phyloP scores from a whole-genome alignment of 2,329 filamentous ascomycete genomes.

The Paraconiothyrium sp. region DNA sequence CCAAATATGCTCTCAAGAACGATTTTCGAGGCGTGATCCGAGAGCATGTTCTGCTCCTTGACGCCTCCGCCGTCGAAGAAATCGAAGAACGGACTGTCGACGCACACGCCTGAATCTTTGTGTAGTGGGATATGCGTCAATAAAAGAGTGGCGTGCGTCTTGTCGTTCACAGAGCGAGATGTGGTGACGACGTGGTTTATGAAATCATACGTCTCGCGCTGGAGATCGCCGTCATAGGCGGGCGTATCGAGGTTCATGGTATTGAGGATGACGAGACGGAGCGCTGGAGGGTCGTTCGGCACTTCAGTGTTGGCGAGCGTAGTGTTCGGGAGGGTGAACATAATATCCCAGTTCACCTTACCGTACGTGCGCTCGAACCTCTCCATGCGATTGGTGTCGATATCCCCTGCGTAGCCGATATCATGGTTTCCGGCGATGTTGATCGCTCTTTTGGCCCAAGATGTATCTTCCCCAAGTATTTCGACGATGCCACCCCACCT shows the following conservation, averaged over 20 bases:
- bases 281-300: conserved; percentile 63
- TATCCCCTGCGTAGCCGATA: conserved; percentile 93
- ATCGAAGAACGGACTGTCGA: conserved; percentile 83
- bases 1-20: conserved; percentile 88
- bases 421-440: conserved; percentile 96
- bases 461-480: conserved; percentile 55
- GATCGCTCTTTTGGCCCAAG: conserved; percentile 81
- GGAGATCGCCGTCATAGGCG: conserved; percentile 71
- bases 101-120: conserved; percentile 83
- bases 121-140: conserved; percentile 92
- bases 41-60: conserved; percentile 91
- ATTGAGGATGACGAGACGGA: conserved; percentile 88
- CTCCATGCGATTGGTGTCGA: conserved; percentile 76
- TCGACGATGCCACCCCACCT: conserved; percentile 45
- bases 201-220: conserved; percentile 80
- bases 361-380: conserved; percentile 89
- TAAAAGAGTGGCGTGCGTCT: conserved; percentile 79
- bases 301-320: background rate
- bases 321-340: conserved; percentile 60
- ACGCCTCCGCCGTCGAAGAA: conserved; percentile 78
- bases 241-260: conserved; percentile 93
- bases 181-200: conserved; percentile 73
- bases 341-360: conserved; percentile 87
- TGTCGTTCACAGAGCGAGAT: conserved; percentile 67
- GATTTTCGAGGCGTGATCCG: conserved; percentile 70